Evolutionary conservation across 129 eudicot genomes (phyloP).

Genomic region (Helianthus annuus): HanXRQr2.0-SUNRISE NC_035439.2:131704889-131705388

Average conservation of each 20-base stretch:
- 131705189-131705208: conserved; percentile 31
- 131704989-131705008: not conserved
- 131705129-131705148: conserved; percentile 68
- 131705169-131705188: conserved; percentile 29
- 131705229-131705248: conserved; percentile 36
- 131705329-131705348: conserved; percentile 36
- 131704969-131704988: not conserved
- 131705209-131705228: conserved; percentile 15
- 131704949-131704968: not conserved
- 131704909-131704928: not conserved
- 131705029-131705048: not conserved
- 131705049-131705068: too few species aligned
- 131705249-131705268: conserved; percentile 47
- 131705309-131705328: conserved; percentile 31
- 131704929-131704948: not conserved
- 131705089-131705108: conserved; percentile 32
- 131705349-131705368: conserved; percentile 45
- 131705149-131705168: conserved; percentile 60
- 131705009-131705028: not conserved
- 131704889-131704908: too few species aligned
- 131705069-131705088: not conserved
- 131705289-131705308: conserved; percentile 35
- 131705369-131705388: conserved; percentile 35
- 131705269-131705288: conserved; percentile 35
- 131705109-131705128: conserved; percentile 83